Base-by-base conservation (phyloP, 2,329 filamentous ascomycete genomes). In the Nemania sp. region DNA sequence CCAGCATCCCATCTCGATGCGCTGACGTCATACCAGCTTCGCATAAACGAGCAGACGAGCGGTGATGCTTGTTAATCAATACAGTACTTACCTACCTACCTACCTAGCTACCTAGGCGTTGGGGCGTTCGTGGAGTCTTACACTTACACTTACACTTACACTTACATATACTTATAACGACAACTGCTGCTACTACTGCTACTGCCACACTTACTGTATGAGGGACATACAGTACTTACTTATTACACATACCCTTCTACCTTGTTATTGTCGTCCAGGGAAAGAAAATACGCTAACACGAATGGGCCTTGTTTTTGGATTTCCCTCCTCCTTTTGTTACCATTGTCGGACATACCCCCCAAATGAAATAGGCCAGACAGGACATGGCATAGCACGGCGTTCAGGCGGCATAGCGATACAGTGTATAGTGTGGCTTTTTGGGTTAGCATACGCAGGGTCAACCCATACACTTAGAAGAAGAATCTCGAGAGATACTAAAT, bases 381-480 rank as follows among this genome's bases (percentile, higher is more conserved):
- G 57, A 56, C 53, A 63, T 53, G 47, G 54, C 22, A 59, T 52
- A 56, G 43, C 29, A 71, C 54, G 69, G 69, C 69, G 69, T 71
- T 70, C 35, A 63, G 69, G 66, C 35, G 62, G 69, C 67, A 71
- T 71, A 69, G 61, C 67, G 57, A 62, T 56, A 62, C 57, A 61
- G 1, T 29, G 69, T 64, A 55, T 15, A 58, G 66, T 32, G 49
- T 27, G 32, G 32, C 32, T 38, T 60, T 59, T 27, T 7, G 51
- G 66, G 13, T 54, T 49, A 58, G 63, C 63, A 67, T 69, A 62
- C 63, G 59, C 66, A 68, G 53, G 66, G 68, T n/a, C 51, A 35
- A n/a, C 26, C n/a, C 58, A 62, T 43, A 68, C 55, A 60, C 35
- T 54, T 57, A 20, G 8, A 32, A 29, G 55, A 59, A 51, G 56